Evolutionary conservation across 331 rosid species (phyloP).

Genomic region (Ulmus americana): DNA sequence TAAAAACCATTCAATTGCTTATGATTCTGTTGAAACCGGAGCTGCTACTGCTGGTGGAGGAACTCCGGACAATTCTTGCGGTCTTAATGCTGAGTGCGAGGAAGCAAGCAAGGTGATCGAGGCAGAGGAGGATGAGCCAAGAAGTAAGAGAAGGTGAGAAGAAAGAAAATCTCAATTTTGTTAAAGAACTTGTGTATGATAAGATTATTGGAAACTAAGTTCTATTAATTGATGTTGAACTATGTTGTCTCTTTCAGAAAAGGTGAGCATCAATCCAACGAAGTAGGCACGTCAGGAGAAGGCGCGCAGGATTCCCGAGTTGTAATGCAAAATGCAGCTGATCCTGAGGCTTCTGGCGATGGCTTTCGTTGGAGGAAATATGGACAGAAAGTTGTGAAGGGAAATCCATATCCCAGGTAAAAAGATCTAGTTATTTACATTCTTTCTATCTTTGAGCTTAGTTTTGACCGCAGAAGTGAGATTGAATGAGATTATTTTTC

Average conservation of each 20-base stretch:
- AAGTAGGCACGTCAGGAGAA: conserved; percentile 51
- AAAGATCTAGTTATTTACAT: not conserved
- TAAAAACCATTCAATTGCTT: conserved; percentile 35
- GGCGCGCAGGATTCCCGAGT: conserved; percentile 46
- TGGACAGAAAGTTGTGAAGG: conserved; percentile 95
- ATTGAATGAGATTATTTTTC: too few relatives aligned
- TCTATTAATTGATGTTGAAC: not conserved
- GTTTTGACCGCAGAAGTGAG: too few relatives aligned
- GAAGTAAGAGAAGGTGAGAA: conserved; percentile 62
- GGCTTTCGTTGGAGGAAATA: conserved; percentile 98
- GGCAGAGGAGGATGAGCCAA: conserved; percentile 47
- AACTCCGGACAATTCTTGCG: conserved; percentile 54
- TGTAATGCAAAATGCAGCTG: conserved; percentile 52
- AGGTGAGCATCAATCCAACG: conserved; percentile 50
- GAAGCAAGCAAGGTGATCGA: conserved; percentile 59
- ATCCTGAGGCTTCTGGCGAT: conserved; percentile 58
- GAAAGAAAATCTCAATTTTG: not conserved
- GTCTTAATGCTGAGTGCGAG: conserved; percentile 61
- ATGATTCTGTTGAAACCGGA: conserved; percentile 33
- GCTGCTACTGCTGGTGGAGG: conserved; percentile 30
- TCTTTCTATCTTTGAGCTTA: too few relatives aligned
- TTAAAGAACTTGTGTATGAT: not conserved
- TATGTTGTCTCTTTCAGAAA: conserved; percentile 41
- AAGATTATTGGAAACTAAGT: not conserved
- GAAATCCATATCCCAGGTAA: conserved; percentile 84